Conservation (phyloP, 371 early-diverging fungal genomes). For the Mortierella sp. region DNA sequence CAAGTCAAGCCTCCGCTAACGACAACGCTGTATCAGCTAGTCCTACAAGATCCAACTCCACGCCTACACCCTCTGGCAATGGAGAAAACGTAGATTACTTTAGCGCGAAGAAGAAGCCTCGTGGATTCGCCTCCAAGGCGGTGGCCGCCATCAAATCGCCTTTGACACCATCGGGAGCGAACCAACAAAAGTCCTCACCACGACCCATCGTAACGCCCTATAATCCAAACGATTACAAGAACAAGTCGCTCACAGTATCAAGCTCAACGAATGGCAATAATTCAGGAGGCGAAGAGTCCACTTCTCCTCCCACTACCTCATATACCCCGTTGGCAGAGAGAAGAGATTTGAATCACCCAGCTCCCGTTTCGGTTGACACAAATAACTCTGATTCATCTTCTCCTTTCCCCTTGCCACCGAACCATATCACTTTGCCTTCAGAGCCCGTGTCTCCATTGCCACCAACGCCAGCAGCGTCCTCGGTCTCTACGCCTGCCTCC, state of each 20-base stretch:
- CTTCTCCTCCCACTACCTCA: not conserved
- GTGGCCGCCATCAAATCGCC: constrained; percentile 44
- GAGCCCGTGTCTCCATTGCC: constrained; percentile 2
- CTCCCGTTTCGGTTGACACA: constrained; percentile 15
- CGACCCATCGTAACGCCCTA: constrained; percentile 52
- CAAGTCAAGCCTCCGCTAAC: not conserved
- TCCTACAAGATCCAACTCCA: constrained; percentile 15
- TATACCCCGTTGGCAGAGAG: constrained; percentile 10
- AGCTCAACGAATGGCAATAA: not conserved
- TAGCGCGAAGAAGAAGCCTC: constrained; percentile 40
- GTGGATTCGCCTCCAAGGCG: constrained; percentile 43
- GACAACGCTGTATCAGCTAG: constrained; percentile 13
- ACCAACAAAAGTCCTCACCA: constrained; percentile 3
- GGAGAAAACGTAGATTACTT: constrained; percentile 36
- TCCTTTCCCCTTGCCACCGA: constrained; percentile 7
- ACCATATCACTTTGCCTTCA: constrained; percentile 5
- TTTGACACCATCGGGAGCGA: constrained; percentile 12
- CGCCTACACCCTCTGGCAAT: constrained; percentile 17
- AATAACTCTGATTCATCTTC: constrained; percentile 9
- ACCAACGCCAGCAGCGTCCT: constrained; percentile 16
- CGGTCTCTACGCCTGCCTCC: constrained; percentile 4
- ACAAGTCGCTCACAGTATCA: constrained; percentile 32
- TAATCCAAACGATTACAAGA: constrained; percentile 49
- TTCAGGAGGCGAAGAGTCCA: constrained; percentile 8
- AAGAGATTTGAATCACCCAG: not conserved